Evolutionary conservation across 1,284 basidiomycete genomes (phyloP).

Genomic region (Cryptococcus depauperatus): DNA sequence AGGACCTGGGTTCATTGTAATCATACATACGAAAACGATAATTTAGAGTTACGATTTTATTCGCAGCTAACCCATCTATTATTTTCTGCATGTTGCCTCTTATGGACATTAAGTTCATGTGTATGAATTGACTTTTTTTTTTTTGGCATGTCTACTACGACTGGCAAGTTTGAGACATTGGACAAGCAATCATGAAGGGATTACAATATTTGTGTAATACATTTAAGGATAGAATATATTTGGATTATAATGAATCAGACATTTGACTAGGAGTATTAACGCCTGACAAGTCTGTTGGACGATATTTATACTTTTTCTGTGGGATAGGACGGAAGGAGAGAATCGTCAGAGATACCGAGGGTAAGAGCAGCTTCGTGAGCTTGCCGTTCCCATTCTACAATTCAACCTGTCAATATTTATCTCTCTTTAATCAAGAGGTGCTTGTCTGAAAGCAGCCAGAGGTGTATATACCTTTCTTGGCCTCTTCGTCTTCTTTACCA

Average conservation of each 20-base stretch:
- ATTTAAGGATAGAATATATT: too few species aligned
- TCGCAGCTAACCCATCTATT: too few species aligned
- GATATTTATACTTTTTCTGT: slow-evolving; percentile 6
- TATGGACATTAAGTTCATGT: slow-evolving; percentile 1
- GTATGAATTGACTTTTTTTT: slow-evolving; percentile 1
- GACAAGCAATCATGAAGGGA: too few species aligned
- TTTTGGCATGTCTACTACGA: too few species aligned
- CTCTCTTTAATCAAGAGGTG: background rate
- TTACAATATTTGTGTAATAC: too few species aligned
- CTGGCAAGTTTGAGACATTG: too few species aligned
- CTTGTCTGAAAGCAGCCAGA: too few species aligned
- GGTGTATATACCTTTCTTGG: slow-evolving; percentile 70
- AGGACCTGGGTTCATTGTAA: too few species aligned
- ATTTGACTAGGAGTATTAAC: too few species aligned
- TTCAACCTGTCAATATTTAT: background rate
- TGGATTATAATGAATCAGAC: too few species aligned
- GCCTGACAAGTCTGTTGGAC: too few species aligned
- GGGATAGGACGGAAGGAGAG: slow-evolving; percentile 12
- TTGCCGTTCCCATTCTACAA: slow-evolving; percentile 63
- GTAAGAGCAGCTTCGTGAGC: slow-evolving; percentile 18
- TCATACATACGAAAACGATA: background rate
- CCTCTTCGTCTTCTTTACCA: slow-evolving; percentile 61
- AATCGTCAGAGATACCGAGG: slow-evolving; percentile 11
- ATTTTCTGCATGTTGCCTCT: slow-evolving; percentile 1
- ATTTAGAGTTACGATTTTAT: background rate